Evolutionary conservation across 2,329 filamentous ascomycete species (phyloP).

Genomic region (Nemania sp.): DNA sequence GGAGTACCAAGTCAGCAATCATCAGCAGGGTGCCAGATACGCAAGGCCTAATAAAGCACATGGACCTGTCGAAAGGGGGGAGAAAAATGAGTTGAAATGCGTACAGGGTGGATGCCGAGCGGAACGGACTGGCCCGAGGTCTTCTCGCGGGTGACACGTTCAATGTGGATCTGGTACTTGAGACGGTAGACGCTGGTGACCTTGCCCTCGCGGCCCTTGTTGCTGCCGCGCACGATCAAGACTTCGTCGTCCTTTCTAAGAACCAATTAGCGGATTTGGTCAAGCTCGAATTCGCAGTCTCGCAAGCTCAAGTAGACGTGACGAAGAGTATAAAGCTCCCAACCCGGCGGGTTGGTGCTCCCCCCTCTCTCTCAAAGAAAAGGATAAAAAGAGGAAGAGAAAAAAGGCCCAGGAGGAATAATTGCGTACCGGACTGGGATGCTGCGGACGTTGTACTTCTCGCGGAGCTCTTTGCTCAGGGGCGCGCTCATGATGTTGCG

Average conservation of each 20-base stretch:
- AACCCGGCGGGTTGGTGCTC: neutral
- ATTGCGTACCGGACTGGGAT: slow-evolving; percentile 73
- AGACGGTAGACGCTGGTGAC: slow-evolving; percentile 96
- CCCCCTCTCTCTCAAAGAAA: too few species aligned
- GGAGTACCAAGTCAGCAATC: slow-evolving; percentile 1
- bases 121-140: slow-evolving; percentile 94
- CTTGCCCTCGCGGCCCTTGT: slow-evolving; percentile 99
- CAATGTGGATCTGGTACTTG: slow-evolving; percentile 96
- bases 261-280: neutral
- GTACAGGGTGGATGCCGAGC: slow-evolving; percentile 80
- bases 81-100: neutral
- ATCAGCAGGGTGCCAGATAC: neutral
- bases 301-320: too few species aligned
- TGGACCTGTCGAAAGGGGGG: neutral
- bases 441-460: slow-evolving; percentile 98
- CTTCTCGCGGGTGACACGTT: slow-evolving; percentile 97
- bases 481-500: slow-evolving; percentile 97
- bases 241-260: slow-evolving; percentile 91
- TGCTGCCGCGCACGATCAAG: slow-evolving; percentile 84
- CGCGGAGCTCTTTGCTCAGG: slow-evolving; percentile 93
- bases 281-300: neutral
- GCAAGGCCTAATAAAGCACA: neutral
- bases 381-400: too few species aligned
- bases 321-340: neutral
- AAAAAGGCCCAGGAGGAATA: neutral